phyloP scores from a whole-genome alignment of 106 monocot genomes.

The Apostasia ramifera region DNA sequence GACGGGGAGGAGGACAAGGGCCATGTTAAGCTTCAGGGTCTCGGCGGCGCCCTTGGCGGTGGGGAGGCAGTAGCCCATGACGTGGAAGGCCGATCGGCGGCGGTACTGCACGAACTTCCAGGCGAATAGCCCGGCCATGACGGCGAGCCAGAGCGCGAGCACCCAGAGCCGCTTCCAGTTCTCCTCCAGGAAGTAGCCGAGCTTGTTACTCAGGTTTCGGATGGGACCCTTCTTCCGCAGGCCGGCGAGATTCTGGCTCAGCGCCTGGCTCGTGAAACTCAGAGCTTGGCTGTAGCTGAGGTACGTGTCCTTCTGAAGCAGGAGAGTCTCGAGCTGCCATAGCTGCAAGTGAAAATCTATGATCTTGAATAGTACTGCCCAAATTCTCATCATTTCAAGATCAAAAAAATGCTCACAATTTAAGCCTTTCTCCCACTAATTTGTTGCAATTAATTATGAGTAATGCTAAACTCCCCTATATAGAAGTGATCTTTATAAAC shows the following conservation, averaged over 20 bases:
- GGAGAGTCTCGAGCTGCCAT: slow-evolving; percentile 85
- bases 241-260: slow-evolving; percentile 85
- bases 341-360: slow-evolving; percentile 33
- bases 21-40: slow-evolving; percentile 95
- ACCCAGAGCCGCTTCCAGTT: slow-evolving; percentile 85
- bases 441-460: too few species aligned
- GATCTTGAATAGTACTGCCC: too few species aligned
- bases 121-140: slow-evolving; percentile 58
- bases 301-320: slow-evolving; percentile 91
- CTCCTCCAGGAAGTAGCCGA: slow-evolving; percentile 73
- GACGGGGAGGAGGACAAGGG: slow-evolving; percentile 74
- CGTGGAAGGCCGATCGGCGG: slow-evolving; percentile 52
- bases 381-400: too few species aligned
- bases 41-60: slow-evolving; percentile 93
- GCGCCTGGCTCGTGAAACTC: slow-evolving; percentile 85
- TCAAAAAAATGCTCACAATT: too few species aligned
- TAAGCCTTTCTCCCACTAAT: too few species aligned
- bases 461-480: too few species aligned
- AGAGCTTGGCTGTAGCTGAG: slow-evolving; percentile 85
- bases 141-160: slow-evolving; percentile 51
- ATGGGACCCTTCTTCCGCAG: slow-evolving; percentile 29
- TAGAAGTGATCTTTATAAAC: too few species aligned
- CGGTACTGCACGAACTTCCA: slow-evolving; percentile 95
- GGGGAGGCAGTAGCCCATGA: slow-evolving; percentile 87
- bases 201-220: slow-evolving; percentile 23